Base-by-base conservation (phyloP, 2,329 filamentous ascomycete genomes). In the Verruconis gallopava region DNA sequence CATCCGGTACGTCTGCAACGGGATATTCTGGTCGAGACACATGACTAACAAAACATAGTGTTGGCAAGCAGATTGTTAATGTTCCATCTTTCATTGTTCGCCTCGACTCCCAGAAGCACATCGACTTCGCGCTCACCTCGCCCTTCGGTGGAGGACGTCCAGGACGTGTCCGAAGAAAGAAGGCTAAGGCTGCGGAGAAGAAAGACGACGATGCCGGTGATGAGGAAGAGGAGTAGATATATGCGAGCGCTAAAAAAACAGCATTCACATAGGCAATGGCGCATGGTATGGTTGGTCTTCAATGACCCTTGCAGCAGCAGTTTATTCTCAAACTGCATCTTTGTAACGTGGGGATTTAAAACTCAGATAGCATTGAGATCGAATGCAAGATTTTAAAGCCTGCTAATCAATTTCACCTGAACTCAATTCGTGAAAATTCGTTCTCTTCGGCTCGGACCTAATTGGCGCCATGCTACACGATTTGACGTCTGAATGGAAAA, bases 41-140 rank as follows among this genome's bases (percentile, higher is more conserved):
- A n/a, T 22, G 13, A 32, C 38, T 15, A 36, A 25, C 43, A 44
- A 43, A 48, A 44, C 22, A 38, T 52, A 75, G 88, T 65, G 91
- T 98, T 65, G 91, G 91, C 72, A 98, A 98, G 85, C 91, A 98
- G 78, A 96, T 98, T 66, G 91, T 98, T 78, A 98, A 98, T 72
- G 91, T 98, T 48, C 91, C 91, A 53, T 96, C 89, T 44, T 98
- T 94, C 82, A 82, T 98, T 66, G 91, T 98, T 69, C 91, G 91
- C 73, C 85, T 98, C 63, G 91, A 98, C 77, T 95, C 88, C 61
- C 91, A 98, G 81, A 98, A 98, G 85, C 91, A 98, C 82, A 96
- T 98, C 62, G 91, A 98, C 77, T 96, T 98, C 68, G 77, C 91
- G 51, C 79, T 98, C 54, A 93, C 81, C 71, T 96, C 89, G 65